Conservation (phyloP, 768 basidiomycete genomes). For the Rubroboletus satanas region DNA sequence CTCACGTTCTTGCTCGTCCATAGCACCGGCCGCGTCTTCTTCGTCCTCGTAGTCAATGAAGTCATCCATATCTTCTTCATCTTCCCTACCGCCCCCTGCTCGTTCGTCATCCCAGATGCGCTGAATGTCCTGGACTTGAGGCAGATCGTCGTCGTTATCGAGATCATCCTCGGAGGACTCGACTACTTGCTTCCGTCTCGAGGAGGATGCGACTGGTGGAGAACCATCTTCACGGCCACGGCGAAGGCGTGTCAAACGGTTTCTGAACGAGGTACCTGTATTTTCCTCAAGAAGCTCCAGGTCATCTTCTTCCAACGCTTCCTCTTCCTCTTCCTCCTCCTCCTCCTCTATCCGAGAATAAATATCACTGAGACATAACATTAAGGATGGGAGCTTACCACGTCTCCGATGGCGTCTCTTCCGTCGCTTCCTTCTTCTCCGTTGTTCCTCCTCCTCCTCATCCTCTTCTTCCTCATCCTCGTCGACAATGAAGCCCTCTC, state of each 20-base stretch:
- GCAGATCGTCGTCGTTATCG: slow-evolving; percentile 48
- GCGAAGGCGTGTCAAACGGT: slow-evolving; percentile 69
- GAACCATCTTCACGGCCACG: slow-evolving; percentile 72
- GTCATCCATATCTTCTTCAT: slow-evolving; percentile 66
- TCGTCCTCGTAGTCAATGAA: slow-evolving; percentile 79
- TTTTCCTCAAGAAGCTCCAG: slow-evolving; percentile 82
- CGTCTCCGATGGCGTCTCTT: slow-evolving; percentile 59
- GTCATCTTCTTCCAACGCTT: slow-evolving; percentile 81
- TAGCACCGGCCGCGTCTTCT: slow-evolving; percentile 74
- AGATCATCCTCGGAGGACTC: slow-evolving; percentile 80
- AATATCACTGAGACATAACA: slow-evolving; percentile 8
- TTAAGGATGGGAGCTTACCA: slow-evolving; percentile 34
- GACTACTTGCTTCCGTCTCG: slow-evolving; percentile 53
- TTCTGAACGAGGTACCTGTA: slow-evolving; percentile 75
- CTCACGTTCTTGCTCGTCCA: slow-evolving; percentile 75
- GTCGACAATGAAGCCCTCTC: slow-evolving; percentile 90
- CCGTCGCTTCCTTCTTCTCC: slow-evolving; percentile 59
- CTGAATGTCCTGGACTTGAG: slow-evolving; percentile 56
- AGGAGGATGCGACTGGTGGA: slow-evolving; percentile 58
- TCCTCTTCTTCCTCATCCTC: slow-evolving; percentile 85
- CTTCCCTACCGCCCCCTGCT: slow-evolving; percentile 42
- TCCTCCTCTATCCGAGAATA: slow-evolving; percentile 38
- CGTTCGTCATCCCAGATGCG: slow-evolving; percentile 78
- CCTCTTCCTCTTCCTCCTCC: slow-evolving; percentile 58
- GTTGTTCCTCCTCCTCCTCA: slow-evolving; percentile 58